Evolutionary conservation across 2,329 filamentous ascomycete species (phyloP).

Genomic region (Septoria petroselini): DNA sequence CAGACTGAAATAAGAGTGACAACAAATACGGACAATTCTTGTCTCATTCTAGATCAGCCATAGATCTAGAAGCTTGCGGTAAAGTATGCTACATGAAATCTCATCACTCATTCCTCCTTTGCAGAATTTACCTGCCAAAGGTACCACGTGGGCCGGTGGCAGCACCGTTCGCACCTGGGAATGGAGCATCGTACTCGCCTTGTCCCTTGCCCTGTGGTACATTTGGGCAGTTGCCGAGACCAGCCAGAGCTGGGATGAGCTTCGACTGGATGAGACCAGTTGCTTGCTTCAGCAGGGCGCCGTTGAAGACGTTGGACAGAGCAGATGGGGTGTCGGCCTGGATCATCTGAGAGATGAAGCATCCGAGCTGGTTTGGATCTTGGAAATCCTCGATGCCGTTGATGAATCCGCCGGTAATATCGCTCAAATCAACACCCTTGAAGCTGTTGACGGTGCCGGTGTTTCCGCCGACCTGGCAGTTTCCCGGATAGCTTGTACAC

Average conservation of each 20-base stretch:
- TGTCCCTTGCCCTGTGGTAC: constrained; percentile 23
- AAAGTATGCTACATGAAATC: neutral
- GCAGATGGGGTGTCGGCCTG: constrained; percentile 27
- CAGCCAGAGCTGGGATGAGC: constrained; percentile 19
- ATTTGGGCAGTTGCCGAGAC: constrained; percentile 23
- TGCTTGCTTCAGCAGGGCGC: constrained; percentile 17
- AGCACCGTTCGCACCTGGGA: constrained; percentile 19
- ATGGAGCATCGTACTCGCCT: constrained; percentile 13
- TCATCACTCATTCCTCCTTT: neutral
- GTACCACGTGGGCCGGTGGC: constrained; percentile 13
- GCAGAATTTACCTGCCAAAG: constrained; percentile 1
- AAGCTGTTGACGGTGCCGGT: constrained; percentile 31
- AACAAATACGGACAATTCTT: neutral
- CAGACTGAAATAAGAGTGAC: neutral
- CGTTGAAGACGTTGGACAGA: constrained; percentile 25
- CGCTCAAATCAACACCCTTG: constrained; percentile 26
- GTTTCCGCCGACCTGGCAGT: constrained; percentile 30
- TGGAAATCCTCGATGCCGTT: constrained; percentile 25
- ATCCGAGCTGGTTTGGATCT: constrained; percentile 27
- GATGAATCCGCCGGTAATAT: constrained; percentile 29
- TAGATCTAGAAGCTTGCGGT: neutral
- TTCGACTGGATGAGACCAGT: constrained; percentile 14
- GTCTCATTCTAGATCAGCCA: neutral
- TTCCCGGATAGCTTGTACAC: constrained; percentile 27
- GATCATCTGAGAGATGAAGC: constrained; percentile 30